These are phyloP conservation scores for Talaromyces islandicus DNA, from an alignment of 2,329 filamentous ascomycete genomes.

Conservation along the genomic window DNA sequence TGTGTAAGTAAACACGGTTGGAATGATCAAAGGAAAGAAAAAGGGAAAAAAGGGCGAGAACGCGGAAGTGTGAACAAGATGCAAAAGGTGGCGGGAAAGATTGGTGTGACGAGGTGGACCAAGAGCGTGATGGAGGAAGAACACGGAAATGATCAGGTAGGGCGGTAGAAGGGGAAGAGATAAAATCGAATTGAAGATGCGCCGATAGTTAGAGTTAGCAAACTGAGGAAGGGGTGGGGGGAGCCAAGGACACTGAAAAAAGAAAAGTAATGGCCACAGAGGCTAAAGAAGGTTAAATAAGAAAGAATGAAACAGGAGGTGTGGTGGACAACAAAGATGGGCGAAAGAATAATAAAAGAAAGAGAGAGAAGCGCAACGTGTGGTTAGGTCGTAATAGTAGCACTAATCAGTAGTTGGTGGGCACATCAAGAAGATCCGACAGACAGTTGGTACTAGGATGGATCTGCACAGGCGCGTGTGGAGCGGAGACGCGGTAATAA, in stretches of 20 bases:
- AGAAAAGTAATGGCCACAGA: not conserved
- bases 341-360: not conserved
- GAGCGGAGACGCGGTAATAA: conserved; percentile 12
- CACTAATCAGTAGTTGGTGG: not conserved
- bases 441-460: conserved; percentile 3
- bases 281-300: not conserved
- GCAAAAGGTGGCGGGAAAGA: not conserved
- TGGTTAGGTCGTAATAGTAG: not conserved
- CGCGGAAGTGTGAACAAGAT: not conserved
- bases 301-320: not conserved
- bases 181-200: conserved; percentile 8
- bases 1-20: not conserved
- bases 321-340: not conserved
- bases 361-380: not conserved
- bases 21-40: not conserved
- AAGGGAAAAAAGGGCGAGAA: not conserved
- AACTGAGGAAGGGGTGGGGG: not conserved
- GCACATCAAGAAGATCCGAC: not conserved
- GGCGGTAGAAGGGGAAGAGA: conserved; percentile 6
- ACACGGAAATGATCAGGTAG: not conserved
- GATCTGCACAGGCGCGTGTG: conserved; percentile 12
- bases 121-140: conserved; percentile 7
- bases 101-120: not conserved
- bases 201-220: not conserved
- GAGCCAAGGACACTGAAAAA: conserved; percentile 2